Evolutionary conservation across 1,139 yeast genomes (phyloP).

Genomic region (Yamadazyma jaroonii): DNA sequence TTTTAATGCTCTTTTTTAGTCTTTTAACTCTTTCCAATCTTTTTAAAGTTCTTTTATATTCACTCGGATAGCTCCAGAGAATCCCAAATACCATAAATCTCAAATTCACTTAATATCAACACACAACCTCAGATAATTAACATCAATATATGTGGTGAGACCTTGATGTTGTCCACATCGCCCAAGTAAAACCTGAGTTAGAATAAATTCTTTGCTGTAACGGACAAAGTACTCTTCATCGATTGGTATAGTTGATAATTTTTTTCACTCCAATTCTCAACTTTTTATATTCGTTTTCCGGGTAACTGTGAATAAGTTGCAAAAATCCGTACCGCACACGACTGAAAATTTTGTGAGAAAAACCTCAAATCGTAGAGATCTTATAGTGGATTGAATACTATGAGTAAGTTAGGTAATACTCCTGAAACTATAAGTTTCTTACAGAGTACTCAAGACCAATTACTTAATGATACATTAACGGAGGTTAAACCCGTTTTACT

Average conservation of each 20-base stretch:
- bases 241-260: conserved; percentile 64
- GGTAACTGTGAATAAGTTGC: conserved; percentile 16
- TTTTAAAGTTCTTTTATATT: neutral
- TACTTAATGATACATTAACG: neutral
- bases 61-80: neutral
- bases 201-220: conserved; percentile 30
- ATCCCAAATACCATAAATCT: too few relatives aligned
- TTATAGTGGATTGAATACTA: neutral
- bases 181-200: conserved; percentile 15
- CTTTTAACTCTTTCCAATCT: too few relatives aligned
- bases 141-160: conserved; percentile 35
- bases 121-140: conserved; percentile 30
- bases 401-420: conserved; percentile 1
- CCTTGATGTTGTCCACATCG: conserved; percentile 33
- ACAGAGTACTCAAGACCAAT: neutral
- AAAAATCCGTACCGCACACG: conserved; percentile 6
- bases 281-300: conserved; percentile 4
- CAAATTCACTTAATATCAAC: too few relatives aligned
- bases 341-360: conserved; percentile 4
- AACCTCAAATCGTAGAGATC: neutral
- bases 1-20: neutral
- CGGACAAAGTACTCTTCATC: conserved; percentile 54
- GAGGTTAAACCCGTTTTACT: neutral
- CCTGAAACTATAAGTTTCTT: conserved; percentile 1
- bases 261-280: neutral